These are phyloP conservation scores for Rhodotorula sp. DNA, from an alignment of 1,284 basidiomycete species.

Conservation along the genomic window DNA sequence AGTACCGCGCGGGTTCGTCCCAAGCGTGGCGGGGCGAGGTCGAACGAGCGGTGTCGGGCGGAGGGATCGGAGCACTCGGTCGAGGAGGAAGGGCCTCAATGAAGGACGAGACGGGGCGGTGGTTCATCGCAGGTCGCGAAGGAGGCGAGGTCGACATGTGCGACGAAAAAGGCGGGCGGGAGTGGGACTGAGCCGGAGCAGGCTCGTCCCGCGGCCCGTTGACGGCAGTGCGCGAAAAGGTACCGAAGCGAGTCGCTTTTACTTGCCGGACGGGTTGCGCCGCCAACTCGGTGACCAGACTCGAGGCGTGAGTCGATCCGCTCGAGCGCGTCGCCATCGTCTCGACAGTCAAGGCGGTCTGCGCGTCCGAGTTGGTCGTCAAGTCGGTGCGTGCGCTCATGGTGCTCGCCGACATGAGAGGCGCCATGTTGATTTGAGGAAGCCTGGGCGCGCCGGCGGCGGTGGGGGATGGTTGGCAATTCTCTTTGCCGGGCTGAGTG, in stretches of 20 bases:
- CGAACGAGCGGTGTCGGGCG: background rate
- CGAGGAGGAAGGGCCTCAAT: slow-evolving; percentile 18
- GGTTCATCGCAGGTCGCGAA: background rate
- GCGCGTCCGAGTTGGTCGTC: slow-evolving; percentile 4
- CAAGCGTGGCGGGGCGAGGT: background rate
- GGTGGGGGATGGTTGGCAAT: slow-evolving; percentile 4
- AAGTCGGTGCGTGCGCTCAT: slow-evolving; percentile 7
- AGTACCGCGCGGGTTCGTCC: slow-evolving; percentile 3
- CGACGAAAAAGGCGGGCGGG: background rate
- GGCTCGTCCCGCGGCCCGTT: background rate
- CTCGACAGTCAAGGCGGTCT: slow-evolving; percentile 19
- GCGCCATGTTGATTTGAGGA: background rate
- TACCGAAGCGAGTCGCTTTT: background rate
- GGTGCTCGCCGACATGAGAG: background rate
- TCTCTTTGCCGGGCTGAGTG: slow-evolving; percentile 21
- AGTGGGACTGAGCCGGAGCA: background rate
- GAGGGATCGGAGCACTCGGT: background rate
- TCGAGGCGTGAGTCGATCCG: slow-evolving; percentile 26
- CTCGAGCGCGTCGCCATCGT: slow-evolving; percentile 37
- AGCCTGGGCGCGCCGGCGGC: background rate
- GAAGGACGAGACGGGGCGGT: slow-evolving; percentile 10
- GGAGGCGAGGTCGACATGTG: background rate
- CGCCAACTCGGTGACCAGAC: slow-evolving; percentile 11
- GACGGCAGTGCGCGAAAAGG: background rate
- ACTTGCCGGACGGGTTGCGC: background rate